Base-by-base conservation (phyloP, 2,329 filamentous ascomycete species). In the Aspergillus aculeatus region DNA sequence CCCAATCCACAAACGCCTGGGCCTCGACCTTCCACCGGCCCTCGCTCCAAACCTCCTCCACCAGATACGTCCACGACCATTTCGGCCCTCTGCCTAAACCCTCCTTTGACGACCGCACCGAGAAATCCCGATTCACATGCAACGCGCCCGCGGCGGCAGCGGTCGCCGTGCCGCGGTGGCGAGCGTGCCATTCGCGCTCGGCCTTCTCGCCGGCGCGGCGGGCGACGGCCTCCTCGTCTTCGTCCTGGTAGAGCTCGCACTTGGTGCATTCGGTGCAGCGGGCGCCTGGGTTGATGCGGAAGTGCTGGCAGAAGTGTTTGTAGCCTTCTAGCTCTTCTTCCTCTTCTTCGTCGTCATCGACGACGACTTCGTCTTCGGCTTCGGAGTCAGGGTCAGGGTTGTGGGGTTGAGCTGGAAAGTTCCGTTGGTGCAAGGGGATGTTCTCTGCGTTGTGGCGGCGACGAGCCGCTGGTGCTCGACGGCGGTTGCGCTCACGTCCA, bases 291-390 rank as follows among this genome's bases (percentile, higher is more conserved):
- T 90, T 84, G 10, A 91, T 89, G 9, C 95, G 85, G 74, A 98
- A 98, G 77, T 98, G 95, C 73, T 96, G 90, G 74, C 95, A 99
- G 71, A 97, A 99, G 76, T 99, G 95, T 44, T 87, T 83, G 75
- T 99, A 98, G 0, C 94, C 93, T 73, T 93, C 89, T 2, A 79
- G 77, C 53, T 84, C 80, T 58, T 75, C 74, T 51, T 72, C 73
- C 2, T 68, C 68, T 21, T 70, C 69, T 7, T 68, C 65, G 1
- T 71, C 63, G 9, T 66, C 56, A 12, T 61, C 54, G 14, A 4
- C 23, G 23, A 23, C 23, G 23, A 32, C n/a, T 14, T 57, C 58
- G 14, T 60, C 50, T 21, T 57, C 61, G 14, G 61, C 47, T 12
- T 55, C 58, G 19, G 49, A 47, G 21, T 49, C 51, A 4, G 41